Percentiles rank a stretch among this genome's conserved stretches.
These are phyloP conservation scores for Austropuccinia psidii DNA, from an alignment of 1,284 basidiomycete species.

Conservation along the genomic window DNA sequence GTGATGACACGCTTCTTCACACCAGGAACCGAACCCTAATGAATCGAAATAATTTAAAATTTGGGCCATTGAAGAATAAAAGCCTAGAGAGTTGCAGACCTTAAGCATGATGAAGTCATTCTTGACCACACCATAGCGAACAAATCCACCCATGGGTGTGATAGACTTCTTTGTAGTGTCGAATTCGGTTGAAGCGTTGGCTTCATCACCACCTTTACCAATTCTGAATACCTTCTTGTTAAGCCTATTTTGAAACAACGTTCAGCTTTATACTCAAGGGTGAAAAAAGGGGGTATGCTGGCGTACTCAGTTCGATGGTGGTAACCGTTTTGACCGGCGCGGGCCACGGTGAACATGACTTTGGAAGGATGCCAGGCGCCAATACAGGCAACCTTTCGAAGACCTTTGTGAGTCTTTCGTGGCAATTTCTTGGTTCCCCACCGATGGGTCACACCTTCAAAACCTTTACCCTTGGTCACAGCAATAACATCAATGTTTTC, in stretches of 20 bases:
- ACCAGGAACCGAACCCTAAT: conserved; percentile 82
- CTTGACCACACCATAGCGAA: conserved; percentile 96
- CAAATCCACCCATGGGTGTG: conserved; percentile 98
- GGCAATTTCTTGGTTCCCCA: conserved; percentile 99
- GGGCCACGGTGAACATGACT: conserved; percentile 99
- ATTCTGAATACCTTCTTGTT: conserved; percentile 64
- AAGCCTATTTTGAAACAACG: conserved; percentile 38
- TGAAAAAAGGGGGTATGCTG: not conserved
- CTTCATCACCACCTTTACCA: conserved; percentile 68
- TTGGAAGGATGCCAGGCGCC: conserved; percentile 95
- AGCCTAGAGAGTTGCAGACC: conserved; percentile 38
- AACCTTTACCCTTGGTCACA: conserved; percentile 99
- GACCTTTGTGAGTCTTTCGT: conserved; percentile 98
- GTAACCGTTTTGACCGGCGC: conserved; percentile 99
- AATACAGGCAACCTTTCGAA: conserved; percentile 99
- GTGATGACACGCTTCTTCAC: conserved; percentile 97
- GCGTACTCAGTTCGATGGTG: conserved; percentile 76
- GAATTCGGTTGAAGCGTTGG: conserved; percentile 84
- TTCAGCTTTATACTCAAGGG: conserved; percentile 93
- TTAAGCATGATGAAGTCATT: conserved; percentile 90
- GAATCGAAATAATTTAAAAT: not conserved
- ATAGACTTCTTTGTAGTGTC: conserved; percentile 91
- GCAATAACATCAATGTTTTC: conserved; percentile 96
- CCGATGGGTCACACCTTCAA: conserved; percentile 97
- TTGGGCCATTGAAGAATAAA: not conserved